phyloP scores from a whole-genome alignment of 2,329 filamentous ascomycete species.

The Cytospora paraplurivora region DNA sequence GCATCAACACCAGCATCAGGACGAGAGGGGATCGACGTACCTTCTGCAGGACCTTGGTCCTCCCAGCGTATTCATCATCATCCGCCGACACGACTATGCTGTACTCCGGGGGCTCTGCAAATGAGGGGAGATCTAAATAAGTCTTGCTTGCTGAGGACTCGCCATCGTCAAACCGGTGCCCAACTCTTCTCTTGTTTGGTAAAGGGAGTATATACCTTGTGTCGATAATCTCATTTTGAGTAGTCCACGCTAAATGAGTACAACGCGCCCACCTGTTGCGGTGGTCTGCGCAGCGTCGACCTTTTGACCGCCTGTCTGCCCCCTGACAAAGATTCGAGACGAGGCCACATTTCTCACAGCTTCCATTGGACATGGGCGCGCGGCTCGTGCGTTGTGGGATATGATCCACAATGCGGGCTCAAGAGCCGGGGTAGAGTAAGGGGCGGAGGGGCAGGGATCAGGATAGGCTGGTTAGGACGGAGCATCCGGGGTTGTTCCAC shows the following conservation, averaged over 20 bases:
- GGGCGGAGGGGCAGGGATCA: not conserved
- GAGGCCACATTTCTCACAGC: conserved; percentile 22
- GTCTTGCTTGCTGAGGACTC: conserved; percentile 26
- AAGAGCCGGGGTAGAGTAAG: conserved; percentile 17
- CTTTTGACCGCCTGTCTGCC: conserved; percentile 28
- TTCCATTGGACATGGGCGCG: conserved; percentile 22
- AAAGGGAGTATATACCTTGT: conserved; percentile 24
- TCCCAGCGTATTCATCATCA: conserved; percentile 29
- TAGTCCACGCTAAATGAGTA: conserved; percentile 19
- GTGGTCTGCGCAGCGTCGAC: conserved; percentile 24
- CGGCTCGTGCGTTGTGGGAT: conserved; percentile 19
- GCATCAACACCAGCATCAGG: too few species aligned
- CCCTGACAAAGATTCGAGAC: conserved; percentile 22
- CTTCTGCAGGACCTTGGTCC: conserved; percentile 27
- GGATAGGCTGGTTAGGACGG: conserved; percentile 5
- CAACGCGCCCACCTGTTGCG: conserved; percentile 25
- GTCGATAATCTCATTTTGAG: conserved; percentile 29
- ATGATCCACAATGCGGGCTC: conserved; percentile 18
- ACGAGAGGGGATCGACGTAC: conserved; percentile 10
- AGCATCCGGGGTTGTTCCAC: not conserved
- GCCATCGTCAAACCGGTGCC: conserved; percentile 23
- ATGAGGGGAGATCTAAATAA: conserved; percentile 29
- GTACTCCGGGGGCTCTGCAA: conserved; percentile 28
- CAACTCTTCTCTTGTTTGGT: not conserved
- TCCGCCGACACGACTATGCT: conserved; percentile 28